Evolutionary conservation across 2,329 filamentous ascomycete species (phyloP).

Genomic region (Chrysoporthe deuterocubensis): DNA sequence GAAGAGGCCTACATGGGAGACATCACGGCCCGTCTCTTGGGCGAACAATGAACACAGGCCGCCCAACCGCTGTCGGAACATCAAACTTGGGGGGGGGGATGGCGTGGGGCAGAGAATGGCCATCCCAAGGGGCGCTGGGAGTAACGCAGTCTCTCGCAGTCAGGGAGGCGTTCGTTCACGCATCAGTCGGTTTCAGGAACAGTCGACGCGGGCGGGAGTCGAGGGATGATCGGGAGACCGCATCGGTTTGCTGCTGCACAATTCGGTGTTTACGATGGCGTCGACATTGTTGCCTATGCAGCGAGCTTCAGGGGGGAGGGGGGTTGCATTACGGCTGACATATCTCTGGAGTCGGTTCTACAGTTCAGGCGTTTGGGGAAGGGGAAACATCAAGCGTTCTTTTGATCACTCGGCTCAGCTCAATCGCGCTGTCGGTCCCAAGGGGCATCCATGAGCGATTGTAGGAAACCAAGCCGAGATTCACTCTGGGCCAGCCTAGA

Average conservation of each 20-base stretch:
- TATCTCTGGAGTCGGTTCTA: background rate
- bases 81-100: slow-evolving; percentile 17
- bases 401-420: background rate
- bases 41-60: slow-evolving; percentile 60
- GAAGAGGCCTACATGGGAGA: slow-evolving; percentile 91
- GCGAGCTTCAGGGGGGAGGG: background rate
- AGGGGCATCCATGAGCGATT: background rate
- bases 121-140: background rate
- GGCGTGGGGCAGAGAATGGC: background rate
- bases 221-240: background rate
- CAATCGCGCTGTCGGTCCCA: background rate
- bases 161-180: background rate
- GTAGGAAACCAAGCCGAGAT: background rate
- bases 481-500: background rate
- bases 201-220: background rate
- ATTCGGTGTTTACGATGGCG: background rate
- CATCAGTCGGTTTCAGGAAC: background rate
- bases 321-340: background rate
- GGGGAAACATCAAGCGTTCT: background rate
- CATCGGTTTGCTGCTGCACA: background rate
- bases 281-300: background rate
- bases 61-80: background rate
- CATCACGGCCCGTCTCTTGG: slow-evolving; percentile 82
- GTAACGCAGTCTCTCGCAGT: background rate
- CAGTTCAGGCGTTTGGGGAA: background rate